These are phyloP conservation scores for Pestalotiopsis sp. DNA, from an alignment of 2,329 filamentous ascomycete species.

Conservation along the genomic window DNA sequence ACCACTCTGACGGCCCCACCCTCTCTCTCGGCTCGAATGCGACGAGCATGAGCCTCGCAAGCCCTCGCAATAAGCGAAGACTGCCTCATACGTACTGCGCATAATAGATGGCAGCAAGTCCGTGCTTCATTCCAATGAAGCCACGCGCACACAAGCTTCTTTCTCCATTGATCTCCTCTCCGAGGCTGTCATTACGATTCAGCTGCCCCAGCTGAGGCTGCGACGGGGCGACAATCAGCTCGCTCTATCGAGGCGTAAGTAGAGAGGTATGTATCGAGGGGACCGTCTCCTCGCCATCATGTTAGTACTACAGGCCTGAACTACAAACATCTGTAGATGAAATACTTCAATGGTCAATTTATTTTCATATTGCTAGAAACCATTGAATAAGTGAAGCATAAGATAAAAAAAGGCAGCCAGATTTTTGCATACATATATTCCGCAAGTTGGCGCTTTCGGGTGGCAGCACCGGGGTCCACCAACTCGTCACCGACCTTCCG, in stretches of 20 bases:
- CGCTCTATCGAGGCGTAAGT: not conserved
- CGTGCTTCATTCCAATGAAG: not conserved
- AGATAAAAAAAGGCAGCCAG: too few species aligned
- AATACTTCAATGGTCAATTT: too few species aligned
- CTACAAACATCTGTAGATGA: too few species aligned
- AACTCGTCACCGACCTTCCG: not conserved
- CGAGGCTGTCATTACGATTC: not conserved
- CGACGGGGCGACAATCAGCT: not conserved
- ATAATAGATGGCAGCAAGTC: not conserved
- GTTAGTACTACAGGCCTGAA: too few species aligned
- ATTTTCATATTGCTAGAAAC: too few species aligned
- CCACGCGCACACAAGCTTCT: not conserved
- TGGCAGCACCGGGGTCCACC: not conserved
- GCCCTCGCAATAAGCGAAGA: not conserved
- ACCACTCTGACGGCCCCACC: not conserved
- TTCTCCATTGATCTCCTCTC: not conserved
- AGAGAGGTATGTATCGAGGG: too few species aligned
- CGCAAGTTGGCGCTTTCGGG: not conserved
- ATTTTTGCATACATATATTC: not conserved
- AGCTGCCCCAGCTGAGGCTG: conserved; percentile 7
- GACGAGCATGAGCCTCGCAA: not conserved
- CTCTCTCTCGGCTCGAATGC: not conserved
- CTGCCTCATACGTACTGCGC: not conserved
- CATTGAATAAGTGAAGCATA: too few species aligned
- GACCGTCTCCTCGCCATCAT: too few species aligned